phyloP scores from a whole-genome alignment of 176 grass and related monocot genomes.

The bread wheat (Triticum aestivum) region IWGSC_CS_RefSeq_v2.1 NC_057796.1:388332533-388333032 shows the following conservation, averaged over 20 bases:
- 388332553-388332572: conserved; percentile 94
- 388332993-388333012: not conserved
- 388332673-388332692: conserved; percentile 96
- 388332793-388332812: not conserved
- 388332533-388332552: conserved; percentile 59
- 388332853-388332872: not conserved
- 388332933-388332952: conserved; percentile 94
- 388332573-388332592: conserved; percentile 79
- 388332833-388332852: not conserved
- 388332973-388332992: conserved; percentile 24
- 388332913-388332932: conserved; percentile 98
- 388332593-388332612: conserved; percentile 89
- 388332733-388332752: not conserved
- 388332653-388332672: conserved; percentile 96
- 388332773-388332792: conserved; percentile 4
- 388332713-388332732: not conserved
- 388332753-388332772: not conserved
- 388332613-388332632: conserved; percentile 92
- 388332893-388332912: conserved; percentile 94
- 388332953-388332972: not conserved
- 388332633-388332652: conserved; percentile 96
- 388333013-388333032: conserved; percentile 1
- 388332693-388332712: conserved; percentile 71
- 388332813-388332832: conserved; percentile 5
- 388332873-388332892: conserved; percentile 89